A percentile compares a stretch with the other conserved stretches of the same genome.
phyloP scores from a whole-genome alignment of 208 protist genomes.

The Baffinella frigidus region DNA sequence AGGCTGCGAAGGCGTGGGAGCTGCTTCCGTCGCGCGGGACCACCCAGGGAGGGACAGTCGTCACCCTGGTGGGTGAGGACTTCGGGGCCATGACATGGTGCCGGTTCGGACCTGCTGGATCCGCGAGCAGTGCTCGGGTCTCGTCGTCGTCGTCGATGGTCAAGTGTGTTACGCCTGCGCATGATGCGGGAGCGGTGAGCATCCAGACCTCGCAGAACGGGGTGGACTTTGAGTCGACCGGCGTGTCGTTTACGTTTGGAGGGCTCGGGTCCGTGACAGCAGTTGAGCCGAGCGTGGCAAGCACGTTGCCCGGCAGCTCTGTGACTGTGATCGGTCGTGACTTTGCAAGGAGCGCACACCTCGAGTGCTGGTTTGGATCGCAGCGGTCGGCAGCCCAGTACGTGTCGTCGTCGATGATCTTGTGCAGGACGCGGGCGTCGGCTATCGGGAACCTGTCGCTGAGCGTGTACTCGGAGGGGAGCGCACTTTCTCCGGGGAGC shows the following conservation, averaged over 20 bases:
- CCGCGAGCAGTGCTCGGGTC: neutral
- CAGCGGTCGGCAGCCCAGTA: too few species aligned
- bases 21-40: neutral
- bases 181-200: neutral
- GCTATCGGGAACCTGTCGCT: neutral
- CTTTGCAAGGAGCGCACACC: neutral
- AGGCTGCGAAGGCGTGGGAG: neutral
- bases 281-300: neutral
- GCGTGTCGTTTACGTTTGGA: neutral
- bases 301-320: neutral
- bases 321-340: neutral
- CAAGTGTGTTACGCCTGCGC: neutral
- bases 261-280: neutral
- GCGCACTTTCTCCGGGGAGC: neutral
- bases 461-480: neutral
- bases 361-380: too few species aligned
- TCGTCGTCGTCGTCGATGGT: neutral
- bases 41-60: neutral
- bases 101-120: neutral
- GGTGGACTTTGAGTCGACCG: neutral
- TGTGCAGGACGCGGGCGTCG: neutral
- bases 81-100: neutral
- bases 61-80: neutral
- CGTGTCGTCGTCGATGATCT: neutral
- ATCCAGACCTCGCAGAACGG: neutral